Conservation (phyloP, 345 rosid genomes). For the Clarkia xantiana region DNA sequence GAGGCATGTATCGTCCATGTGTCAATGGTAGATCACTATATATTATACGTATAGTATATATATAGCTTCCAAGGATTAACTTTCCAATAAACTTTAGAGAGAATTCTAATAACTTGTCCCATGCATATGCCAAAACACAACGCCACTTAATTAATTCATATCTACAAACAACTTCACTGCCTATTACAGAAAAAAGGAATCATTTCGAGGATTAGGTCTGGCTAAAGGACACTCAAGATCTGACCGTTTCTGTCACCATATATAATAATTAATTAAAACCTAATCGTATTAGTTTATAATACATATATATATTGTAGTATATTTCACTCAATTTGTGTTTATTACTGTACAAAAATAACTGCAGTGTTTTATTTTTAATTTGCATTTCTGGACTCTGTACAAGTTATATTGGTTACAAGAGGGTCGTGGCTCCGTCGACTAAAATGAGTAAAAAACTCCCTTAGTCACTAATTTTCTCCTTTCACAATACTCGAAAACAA, state of each 20-base stretch:
- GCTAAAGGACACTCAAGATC: conserved; percentile 16
- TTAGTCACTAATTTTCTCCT: too few species aligned
- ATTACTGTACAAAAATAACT: background rate
- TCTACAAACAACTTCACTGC: conserved; percentile 5
- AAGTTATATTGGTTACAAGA: too few species aligned
- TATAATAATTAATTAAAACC: too few species aligned
- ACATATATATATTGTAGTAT: background rate
- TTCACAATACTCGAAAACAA: too few species aligned
- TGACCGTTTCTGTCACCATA: background rate
- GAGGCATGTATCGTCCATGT: too few species aligned
- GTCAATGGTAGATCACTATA: too few species aligned
- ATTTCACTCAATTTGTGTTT: background rate
- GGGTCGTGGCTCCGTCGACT: too few species aligned
- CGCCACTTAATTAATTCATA: background rate
- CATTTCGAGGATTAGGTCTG: conserved; percentile 15
- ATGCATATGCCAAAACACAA: background rate
- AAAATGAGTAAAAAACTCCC: too few species aligned
- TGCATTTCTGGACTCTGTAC: too few species aligned
- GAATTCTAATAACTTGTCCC: conserved; percentile 20
- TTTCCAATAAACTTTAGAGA: conserved; percentile 24
- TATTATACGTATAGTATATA: too few species aligned
- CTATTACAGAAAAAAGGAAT: conserved; percentile 12
- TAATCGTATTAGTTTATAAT: background rate
- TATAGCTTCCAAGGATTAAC: conserved; percentile 23
- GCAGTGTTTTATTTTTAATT: too few species aligned